Evolutionary conservation across 192 early-diverging fungal species (phyloP).

Genomic region (Linnemannia elongata): DNA sequence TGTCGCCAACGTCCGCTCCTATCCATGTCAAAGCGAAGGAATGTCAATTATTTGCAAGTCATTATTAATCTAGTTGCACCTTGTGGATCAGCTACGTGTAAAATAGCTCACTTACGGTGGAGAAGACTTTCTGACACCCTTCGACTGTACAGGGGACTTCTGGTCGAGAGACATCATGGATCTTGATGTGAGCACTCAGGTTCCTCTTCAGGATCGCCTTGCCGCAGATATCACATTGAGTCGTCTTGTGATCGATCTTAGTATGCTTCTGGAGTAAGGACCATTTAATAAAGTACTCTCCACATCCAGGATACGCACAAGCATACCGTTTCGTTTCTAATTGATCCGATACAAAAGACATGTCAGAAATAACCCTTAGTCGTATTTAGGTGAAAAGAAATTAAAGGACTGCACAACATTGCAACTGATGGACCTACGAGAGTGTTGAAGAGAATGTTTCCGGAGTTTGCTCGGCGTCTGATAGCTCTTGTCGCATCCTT

Average conservation of each 20-base stretch:
- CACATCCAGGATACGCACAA: constrained; percentile 55
- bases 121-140: constrained; percentile 52
- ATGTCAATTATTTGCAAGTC: background rate
- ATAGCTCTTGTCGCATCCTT: constrained; percentile 57
- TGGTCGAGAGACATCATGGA: constrained; percentile 31
- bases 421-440: constrained; percentile 15
- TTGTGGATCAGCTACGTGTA: background rate
- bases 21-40: background rate
- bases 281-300: constrained; percentile 50
- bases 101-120: constrained; percentile 23
- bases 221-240: constrained; percentile 26
- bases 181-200: constrained; percentile 39
- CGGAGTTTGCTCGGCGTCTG: constrained; percentile 51
- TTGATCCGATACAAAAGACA: background rate
- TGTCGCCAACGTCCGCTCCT: constrained; percentile 37
- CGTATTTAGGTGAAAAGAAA: too few species aligned
- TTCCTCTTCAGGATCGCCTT: constrained; percentile 31
- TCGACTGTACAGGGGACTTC: constrained; percentile 28
- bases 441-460: constrained; percentile 52
- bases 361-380: background rate
- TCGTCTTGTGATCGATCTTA: constrained; percentile 31
- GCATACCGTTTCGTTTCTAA: constrained; percentile 50
- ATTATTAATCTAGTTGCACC: background rate
- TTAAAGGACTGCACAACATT: too few species aligned
- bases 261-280: constrained; percentile 51